Percentiles rank a stretch among this genome's conserved stretches.
Conservation (phyloP, 2,329 filamentous ascomycete species). For the Aspergillus jensenii region DNA sequence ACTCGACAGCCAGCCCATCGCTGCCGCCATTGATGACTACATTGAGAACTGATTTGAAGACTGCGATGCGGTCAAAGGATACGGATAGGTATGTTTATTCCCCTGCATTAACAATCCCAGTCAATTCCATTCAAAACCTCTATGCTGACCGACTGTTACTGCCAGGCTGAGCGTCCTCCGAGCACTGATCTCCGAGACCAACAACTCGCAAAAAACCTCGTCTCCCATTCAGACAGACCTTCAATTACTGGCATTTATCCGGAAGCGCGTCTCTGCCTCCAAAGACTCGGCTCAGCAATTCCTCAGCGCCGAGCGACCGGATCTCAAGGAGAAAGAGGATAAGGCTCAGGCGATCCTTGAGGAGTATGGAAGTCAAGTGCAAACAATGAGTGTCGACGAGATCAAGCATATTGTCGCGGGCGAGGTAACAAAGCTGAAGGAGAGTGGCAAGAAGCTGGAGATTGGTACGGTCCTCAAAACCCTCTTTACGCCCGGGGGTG, state of each 20-base stretch:
- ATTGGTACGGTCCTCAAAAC: slow-evolving; percentile 43
- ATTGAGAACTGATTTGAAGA: slow-evolving; percentile 48
- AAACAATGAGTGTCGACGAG: slow-evolving; percentile 43
- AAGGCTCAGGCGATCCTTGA: slow-evolving; percentile 45
- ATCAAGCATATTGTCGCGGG: slow-evolving; percentile 37
- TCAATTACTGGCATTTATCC: slow-evolving; percentile 47
- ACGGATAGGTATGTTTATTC: slow-evolving; percentile 36
- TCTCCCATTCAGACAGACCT: slow-evolving; percentile 48
- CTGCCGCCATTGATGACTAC: slow-evolving; percentile 46
- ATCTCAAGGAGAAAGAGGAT: slow-evolving; percentile 48
- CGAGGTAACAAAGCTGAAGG: slow-evolving; percentile 36
- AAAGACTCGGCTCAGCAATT: slow-evolving; percentile 45
- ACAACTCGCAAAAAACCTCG: slow-evolving; percentile 48
- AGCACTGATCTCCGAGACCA: slow-evolving; percentile 50
- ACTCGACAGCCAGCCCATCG: slow-evolving; percentile 36
- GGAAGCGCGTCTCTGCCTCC: slow-evolving; percentile 41
- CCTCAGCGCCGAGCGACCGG: slow-evolving; percentile 38
- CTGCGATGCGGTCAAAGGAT: slow-evolving; percentile 52
- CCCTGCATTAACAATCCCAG: not conserved
- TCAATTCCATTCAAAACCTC: not conserved
- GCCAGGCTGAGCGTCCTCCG: slow-evolving; percentile 49
- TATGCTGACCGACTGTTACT: not conserved
- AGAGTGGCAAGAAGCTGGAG: slow-evolving; percentile 35
- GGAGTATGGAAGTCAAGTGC: slow-evolving; percentile 44
- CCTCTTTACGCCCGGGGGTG: slow-evolving; percentile 42